phyloP scores from a whole-genome alignment of 306 rosid species.

The Cucurbita ficifolia region DNA sequence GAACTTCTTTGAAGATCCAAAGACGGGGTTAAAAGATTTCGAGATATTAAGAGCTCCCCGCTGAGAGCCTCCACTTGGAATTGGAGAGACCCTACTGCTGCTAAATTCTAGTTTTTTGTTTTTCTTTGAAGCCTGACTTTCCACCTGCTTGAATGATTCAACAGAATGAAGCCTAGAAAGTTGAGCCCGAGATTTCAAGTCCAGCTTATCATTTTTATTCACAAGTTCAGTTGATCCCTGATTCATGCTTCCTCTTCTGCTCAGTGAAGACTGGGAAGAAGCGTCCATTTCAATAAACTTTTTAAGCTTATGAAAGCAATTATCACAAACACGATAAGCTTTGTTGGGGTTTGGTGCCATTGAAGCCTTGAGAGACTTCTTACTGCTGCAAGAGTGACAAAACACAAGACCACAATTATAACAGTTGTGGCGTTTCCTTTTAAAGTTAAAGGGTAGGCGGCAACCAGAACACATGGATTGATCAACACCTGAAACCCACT shows the following conservation, averaged over 20 bases:
- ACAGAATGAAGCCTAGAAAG: constrained; percentile 55
- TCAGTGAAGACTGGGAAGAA: constrained; percentile 66
- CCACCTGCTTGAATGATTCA: constrained; percentile 86
- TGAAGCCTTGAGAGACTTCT: constrained; percentile 88
- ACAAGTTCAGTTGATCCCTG: constrained; percentile 52
- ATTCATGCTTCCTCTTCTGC: constrained; percentile 86
- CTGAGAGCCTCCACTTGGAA: constrained; percentile 86
- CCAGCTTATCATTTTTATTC: constrained; percentile 75
- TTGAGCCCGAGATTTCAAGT: constrained; percentile 64
- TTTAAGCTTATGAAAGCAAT: constrained; percentile 68
- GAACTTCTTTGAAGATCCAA: constrained; percentile 96
- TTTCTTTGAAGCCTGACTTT: constrained; percentile 73
- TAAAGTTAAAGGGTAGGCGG: constrained; percentile 84
- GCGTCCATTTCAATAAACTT: constrained; percentile 61
- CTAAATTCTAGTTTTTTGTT: constrained; percentile 91
- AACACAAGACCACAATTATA: constrained; percentile 95
- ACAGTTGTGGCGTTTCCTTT: constrained; percentile 96
- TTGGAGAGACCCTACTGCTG: constrained; percentile 92
- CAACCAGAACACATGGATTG: constrained; percentile 99
- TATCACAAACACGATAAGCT: constrained; percentile 96
- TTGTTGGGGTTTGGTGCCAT: constrained; percentile 99
- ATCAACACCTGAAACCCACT: constrained; percentile 98
- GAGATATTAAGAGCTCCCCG: constrained; percentile 85
- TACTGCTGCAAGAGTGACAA: constrained; percentile 96
- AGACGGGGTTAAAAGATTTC: constrained; percentile 88